A percentile compares a stretch with the other conserved stretches of the same genome.
Conservation (phyloP, 257 asterid genomes). For the Lavandula angustifolia region DNA sequence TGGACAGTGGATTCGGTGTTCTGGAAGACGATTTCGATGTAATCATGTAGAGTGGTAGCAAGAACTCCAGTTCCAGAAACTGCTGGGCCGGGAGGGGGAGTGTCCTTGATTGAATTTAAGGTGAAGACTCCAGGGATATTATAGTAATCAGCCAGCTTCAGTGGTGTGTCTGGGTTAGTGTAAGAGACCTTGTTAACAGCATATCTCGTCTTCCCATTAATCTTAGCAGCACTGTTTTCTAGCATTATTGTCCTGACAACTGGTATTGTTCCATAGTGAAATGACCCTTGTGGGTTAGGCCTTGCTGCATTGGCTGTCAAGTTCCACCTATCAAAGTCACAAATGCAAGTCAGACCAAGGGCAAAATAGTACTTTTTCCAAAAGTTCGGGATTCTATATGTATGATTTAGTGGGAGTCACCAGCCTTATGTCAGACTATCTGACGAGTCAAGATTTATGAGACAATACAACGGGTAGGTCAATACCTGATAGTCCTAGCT, state of each 20-base stretch:
- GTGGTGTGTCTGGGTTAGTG: conserved; percentile 66
- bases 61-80: conserved; percentile 49
- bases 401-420: no score
- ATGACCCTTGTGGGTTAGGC: conserved; percentile 91
- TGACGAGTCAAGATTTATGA: background rate
- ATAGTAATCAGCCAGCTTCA: conserved; percentile 74
- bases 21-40: conserved; percentile 61
- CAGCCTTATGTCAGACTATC: no score
- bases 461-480: background rate
- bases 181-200: conserved; percentile 64
- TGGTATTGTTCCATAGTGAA: conserved; percentile 60
- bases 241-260: conserved; percentile 54
- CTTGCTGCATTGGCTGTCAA: conserved; percentile 86
- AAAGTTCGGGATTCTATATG: no score
- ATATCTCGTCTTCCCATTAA: conserved; percentile 51
- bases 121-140: conserved; percentile 64
- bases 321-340: conserved; percentile 52
- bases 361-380: no score
- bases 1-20: conserved; percentile 62
- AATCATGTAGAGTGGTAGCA: conserved; percentile 56
- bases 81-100: conserved; percentile 46
- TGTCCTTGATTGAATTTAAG: conserved; percentile 45
- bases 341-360: background rate
- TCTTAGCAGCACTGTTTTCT: conserved; percentile 44
- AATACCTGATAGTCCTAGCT: conserved; percentile 69